Conservation (phyloP, 176 grass and related monocot genomes). For the Eremochloa ophiuroides region DNA sequence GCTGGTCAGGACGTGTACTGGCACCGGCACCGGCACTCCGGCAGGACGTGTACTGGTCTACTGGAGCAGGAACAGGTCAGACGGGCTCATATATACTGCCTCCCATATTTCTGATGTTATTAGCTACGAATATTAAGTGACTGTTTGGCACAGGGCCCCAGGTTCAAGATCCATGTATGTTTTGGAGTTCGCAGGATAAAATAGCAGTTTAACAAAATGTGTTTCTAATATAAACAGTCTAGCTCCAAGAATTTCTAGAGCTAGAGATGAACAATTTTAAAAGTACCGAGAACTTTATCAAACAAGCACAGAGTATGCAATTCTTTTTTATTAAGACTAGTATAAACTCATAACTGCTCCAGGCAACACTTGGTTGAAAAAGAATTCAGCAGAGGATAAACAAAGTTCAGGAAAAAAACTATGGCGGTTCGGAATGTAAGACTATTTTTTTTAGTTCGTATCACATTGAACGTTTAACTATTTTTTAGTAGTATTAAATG, state of each 20-base stretch:
- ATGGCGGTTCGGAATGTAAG: neutral
- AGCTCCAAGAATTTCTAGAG: too few species aligned
- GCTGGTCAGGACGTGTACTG: too few species aligned
- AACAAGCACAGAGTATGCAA: neutral
- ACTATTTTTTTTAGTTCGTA: too few species aligned
- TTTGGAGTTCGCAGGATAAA: neutral
- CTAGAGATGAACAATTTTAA: neutral
- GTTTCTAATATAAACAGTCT: neutral
- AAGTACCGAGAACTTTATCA: neutral
- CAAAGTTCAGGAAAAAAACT: neutral
- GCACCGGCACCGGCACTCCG: too few species aligned
- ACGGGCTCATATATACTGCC: slow-evolving; percentile 9
- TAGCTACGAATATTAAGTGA: too few species aligned
- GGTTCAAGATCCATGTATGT: neutral
- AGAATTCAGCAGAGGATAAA: neutral
- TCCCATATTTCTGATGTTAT: neutral
- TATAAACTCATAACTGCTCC: neutral
- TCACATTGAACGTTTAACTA: too few species aligned
- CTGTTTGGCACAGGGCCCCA: neutral
- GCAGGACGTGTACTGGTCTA: neutral
- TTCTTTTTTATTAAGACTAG: neutral
- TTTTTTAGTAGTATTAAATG: too few species aligned
- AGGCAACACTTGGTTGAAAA: neutral
- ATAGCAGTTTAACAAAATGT: neutral
- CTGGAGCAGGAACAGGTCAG: neutral